Evolutionary conservation across 75 land plant genomes (phyloP).

Genomic region (Adiantum capillusveneris): DNA sequence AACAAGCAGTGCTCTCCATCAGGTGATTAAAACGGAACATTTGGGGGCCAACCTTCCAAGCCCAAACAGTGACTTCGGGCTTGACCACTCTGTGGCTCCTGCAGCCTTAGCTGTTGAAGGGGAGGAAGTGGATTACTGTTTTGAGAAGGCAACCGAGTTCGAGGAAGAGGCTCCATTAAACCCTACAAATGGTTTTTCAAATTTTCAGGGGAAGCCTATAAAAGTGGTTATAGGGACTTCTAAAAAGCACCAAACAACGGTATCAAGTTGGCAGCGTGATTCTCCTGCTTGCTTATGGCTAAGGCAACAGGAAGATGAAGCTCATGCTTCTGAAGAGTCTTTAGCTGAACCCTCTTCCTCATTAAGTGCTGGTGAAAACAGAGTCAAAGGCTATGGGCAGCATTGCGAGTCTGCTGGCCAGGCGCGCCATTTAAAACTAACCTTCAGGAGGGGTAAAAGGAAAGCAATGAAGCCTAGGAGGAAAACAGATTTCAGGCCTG

Average conservation of each 20-base stretch:
- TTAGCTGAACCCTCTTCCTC: not conserved
- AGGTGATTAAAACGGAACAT: no score
- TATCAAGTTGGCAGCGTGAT: slow-evolving; percentile 3
- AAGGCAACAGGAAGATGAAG: not conserved
- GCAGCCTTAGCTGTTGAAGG: no score
- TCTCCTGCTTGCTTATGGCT: slow-evolving; percentile 6
- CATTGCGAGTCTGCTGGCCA: not conserved
- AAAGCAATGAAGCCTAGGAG: not conserved
- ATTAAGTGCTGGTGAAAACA: not conserved
- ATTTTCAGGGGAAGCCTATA: no score
- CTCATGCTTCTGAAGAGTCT: no score
- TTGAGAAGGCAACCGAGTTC: no score
- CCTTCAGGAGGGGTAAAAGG: slow-evolving; percentile 3
- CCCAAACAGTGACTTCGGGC: no score
- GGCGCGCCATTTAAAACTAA: not conserved
- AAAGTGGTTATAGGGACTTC: not conserved
- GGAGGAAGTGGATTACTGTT: no score
- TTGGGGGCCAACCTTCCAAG: no score
- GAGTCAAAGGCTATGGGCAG: not conserved
- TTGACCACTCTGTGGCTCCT: no score
- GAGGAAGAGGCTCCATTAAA: not conserved
- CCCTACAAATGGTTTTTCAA: not conserved
- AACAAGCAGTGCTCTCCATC: no score
- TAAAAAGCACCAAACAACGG: not conserved
- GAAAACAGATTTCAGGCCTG: not conserved